Conservation (phyloP, 768 basidiomycete genomes). For the Agrocybe chaxingu region DNA sequence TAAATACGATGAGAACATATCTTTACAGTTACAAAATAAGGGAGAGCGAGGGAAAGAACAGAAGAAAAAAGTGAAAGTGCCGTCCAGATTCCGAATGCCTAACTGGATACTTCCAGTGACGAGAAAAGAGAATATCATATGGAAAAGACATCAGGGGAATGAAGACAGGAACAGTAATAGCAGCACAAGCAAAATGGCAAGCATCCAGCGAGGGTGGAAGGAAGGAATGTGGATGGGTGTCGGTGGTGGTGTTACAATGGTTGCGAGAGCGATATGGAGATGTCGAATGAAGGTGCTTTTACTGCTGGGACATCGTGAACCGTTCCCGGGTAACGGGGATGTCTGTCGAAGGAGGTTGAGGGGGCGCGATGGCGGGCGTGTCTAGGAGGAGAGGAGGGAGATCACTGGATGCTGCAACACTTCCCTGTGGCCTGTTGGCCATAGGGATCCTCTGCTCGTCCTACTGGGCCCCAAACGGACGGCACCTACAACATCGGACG, state of each 20-base stretch:
- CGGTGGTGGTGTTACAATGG: conserved; percentile 20
- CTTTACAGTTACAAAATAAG: conserved; percentile 17
- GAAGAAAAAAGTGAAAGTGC: conserved; percentile 11
- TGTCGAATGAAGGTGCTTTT: conserved; percentile 13
- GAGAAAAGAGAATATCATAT: conserved; percentile 7
- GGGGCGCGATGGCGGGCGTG: background rate
- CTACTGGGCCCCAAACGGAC: conserved; percentile 96
- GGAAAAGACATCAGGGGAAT: conserved; percentile 12
- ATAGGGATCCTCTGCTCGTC: conserved; percentile 90
- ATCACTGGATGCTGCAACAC: conserved; percentile 62
- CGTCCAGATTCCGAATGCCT: conserved; percentile 10
- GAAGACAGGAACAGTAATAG: conserved; percentile 6
- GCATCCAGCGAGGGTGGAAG: conserved; percentile 11
- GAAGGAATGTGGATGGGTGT: conserved; percentile 4
- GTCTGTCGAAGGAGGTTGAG: background rate
- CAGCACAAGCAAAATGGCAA: conserved; percentile 11
- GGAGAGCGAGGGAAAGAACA: conserved; percentile 14
- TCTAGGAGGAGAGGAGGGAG: background rate
- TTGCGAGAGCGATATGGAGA: conserved; percentile 10
- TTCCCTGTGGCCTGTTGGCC: conserved; percentile 59
- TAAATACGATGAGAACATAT: conserved; percentile 1
- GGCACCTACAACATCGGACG: conserved; percentile 58
- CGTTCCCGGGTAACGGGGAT: conserved; percentile 16
- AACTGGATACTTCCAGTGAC: conserved; percentile 7
- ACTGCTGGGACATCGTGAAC: conserved; percentile 10